Conservation (phyloP, 2,329 filamentous ascomycete genomes). For the Parafenestella ontariensis region DNA sequence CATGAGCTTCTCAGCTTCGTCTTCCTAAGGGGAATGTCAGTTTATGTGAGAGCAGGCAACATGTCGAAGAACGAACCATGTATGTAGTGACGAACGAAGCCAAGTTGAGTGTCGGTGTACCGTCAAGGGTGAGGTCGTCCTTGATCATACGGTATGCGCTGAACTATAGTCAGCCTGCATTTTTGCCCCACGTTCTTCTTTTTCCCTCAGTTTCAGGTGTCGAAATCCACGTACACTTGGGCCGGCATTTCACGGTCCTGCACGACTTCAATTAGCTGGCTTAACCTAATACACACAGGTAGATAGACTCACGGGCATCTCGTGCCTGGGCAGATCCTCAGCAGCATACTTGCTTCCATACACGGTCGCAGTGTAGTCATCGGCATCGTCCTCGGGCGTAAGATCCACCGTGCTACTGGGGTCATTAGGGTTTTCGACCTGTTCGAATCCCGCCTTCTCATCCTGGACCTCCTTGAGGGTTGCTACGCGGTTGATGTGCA, state of each 20-base stretch:
- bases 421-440: constrained; percentile 7
- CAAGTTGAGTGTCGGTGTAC: constrained; percentile 68
- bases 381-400: constrained; percentile 47
- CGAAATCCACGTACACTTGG: constrained; percentile 62
- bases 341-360: constrained; percentile 87
- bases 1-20: constrained; percentile 97
- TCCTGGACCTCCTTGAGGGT: constrained; percentile 50
- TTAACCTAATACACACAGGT: not conserved
- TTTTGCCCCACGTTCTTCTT: not conserved
- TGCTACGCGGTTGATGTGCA: constrained; percentile 57
- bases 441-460: constrained; percentile 26
- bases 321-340: constrained; percentile 78
- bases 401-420: constrained; percentile 29
- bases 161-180: not conserved
- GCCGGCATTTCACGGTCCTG: constrained; percentile 76
- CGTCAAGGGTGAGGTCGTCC: constrained; percentile 89
- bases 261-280: constrained; percentile 1
- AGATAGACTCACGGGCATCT: constrained; percentile 75
- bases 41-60: constrained; percentile 48
- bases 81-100: constrained; percentile 96
- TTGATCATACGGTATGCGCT: constrained; percentile 89
- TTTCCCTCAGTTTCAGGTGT: not conserved
- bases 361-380: constrained; percentile 75
- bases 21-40: constrained; percentile 65
- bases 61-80: constrained; percentile 66